Evolutionary conservation across 352 stramenopile species (phyloP).

Genomic region (Globisporangium spinosum): DNA sequence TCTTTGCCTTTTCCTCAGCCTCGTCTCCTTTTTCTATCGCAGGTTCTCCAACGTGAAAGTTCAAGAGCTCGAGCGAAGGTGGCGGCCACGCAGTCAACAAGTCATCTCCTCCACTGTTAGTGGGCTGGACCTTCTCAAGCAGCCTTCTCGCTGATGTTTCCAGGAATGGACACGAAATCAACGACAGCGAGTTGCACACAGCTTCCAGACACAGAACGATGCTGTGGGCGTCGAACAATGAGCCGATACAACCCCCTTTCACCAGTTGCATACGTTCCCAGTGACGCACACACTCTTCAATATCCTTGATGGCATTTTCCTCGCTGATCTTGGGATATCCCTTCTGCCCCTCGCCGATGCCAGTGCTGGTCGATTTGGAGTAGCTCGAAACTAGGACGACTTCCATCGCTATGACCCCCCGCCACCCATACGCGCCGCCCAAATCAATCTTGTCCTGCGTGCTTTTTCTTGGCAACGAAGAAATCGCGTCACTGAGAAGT

Average conservation of each 20-base stretch:
- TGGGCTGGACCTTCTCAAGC: conserved; percentile 27
- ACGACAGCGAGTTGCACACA: conserved; percentile 45
- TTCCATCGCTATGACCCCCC: conserved; percentile 56
- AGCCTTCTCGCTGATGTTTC: conserved; percentile 37
- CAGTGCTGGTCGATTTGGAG: background rate
- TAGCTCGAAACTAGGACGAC: conserved; percentile 41
- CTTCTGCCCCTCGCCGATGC: background rate
- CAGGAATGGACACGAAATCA: conserved; percentile 47
- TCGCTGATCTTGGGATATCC: conserved; percentile 21
- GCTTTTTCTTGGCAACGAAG: conserved; percentile 12
- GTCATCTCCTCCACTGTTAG: background rate
- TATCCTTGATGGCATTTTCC: conserved; percentile 37
- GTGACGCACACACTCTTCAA: conserved; percentile 42
- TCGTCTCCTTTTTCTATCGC: background rate
- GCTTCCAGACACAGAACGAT: conserved; percentile 43
- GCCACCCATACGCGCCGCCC: conserved; percentile 55
- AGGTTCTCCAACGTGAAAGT: conserved; percentile 9
- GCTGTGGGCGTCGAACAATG: conserved; percentile 35
- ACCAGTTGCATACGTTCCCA: conserved; percentile 16
- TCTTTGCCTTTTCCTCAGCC: background rate
- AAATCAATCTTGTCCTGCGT: conserved; percentile 25
- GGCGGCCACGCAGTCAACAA: conserved; percentile 18
- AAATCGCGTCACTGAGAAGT: conserved; percentile 23
- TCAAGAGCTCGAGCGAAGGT: conserved; percentile 25
- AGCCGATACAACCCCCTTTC: background rate